Evolutionary conservation across 2,329 filamentous ascomycete species (phyloP), one percentile per base, ranked within the genome.

Genomic region (Conoideocrella luteorostrata): DNA sequence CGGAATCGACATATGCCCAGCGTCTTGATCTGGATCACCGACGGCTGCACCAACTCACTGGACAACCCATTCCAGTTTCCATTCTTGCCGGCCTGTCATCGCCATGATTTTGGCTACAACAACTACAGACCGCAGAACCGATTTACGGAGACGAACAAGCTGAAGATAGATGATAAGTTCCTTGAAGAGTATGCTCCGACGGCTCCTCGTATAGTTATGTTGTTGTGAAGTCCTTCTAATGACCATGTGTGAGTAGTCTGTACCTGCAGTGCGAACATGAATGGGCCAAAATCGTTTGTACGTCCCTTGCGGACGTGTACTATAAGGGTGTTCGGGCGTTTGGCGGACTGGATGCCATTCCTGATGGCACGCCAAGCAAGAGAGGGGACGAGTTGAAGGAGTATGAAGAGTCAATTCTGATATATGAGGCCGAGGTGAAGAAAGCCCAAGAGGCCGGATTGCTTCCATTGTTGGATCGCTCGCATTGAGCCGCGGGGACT

Each of bases 21-120:
- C 7, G 11, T 26, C 17, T 10, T 37, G 7, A 20, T 24, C 36
- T 40, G 38, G 38, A 21, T 4, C 15, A 30, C 6, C 6, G 24
- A 43, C 18, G 17, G 24, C 4, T 43, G 41, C 18, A 30, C 41
- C 11, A 6, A 18, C 4, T 21, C 41, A 4, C 33, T 34, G 5
- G 24, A 43, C 15, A 43, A 37, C 6, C 33, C 41, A 12, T 30
- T 43, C 12, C 22, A 32, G 10, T 37, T 43, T 17, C n/a, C 5
- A 23, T 38, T 43, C 17, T n/a, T 32, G 15, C 33, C 41, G 4
- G 34, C 33, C 26, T 43, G 33, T 17, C 22, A 38, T 11, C 41
- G 41, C 22, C 34, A 43, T 22, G 41, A 43, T 23, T 30, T 43
- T 22, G 40, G 40, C 12, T 43, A 37, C 22, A 18, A 20, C 21